These are phyloP conservation scores for Chamaecyparis obtusa DNA, from an alignment of 75 land plant genomes.

Conservation along the genomic window DNA sequence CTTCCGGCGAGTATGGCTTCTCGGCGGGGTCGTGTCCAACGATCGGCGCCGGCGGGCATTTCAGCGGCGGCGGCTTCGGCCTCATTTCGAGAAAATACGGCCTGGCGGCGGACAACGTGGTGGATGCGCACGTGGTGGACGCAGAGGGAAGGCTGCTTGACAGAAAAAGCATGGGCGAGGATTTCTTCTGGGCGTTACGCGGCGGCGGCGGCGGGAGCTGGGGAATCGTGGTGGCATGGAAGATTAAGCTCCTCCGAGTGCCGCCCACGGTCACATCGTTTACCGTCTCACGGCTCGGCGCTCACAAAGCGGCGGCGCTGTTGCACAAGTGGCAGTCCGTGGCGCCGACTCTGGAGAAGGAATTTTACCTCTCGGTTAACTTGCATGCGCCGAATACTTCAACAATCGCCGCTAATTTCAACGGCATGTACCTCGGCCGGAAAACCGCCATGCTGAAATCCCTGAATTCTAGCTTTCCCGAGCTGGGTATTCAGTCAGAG, in stretches of 20 bases:
- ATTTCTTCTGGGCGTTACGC: conserved; percentile 1
- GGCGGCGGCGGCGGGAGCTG: conserved; percentile 12
- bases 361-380: neutral
- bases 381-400: neutral
- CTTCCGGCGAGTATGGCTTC: no score
- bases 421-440: conserved; percentile 15
- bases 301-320: neutral
- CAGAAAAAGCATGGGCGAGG: conserved; percentile 4
- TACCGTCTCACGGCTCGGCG: neutral
- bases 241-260: conserved; percentile 13
- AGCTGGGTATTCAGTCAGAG: conserved; percentile 13
- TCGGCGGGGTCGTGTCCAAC: no score
- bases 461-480: conserved; percentile 16
- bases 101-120: no score
- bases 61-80: no score
- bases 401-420: neutral
- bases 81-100: no score
- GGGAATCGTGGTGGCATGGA: conserved; percentile 11
- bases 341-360: neutral
- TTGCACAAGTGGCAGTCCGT: conserved; percentile 8
- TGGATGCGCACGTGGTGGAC: neutral
- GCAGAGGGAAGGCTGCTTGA: neutral
- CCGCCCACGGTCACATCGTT: conserved; percentile 14
- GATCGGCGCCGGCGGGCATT: no score
- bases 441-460: neutral